Evolutionary conservation across 2,329 filamentous ascomycete genomes (phyloP).

Genomic region (Fusarium scirpi): DNA sequence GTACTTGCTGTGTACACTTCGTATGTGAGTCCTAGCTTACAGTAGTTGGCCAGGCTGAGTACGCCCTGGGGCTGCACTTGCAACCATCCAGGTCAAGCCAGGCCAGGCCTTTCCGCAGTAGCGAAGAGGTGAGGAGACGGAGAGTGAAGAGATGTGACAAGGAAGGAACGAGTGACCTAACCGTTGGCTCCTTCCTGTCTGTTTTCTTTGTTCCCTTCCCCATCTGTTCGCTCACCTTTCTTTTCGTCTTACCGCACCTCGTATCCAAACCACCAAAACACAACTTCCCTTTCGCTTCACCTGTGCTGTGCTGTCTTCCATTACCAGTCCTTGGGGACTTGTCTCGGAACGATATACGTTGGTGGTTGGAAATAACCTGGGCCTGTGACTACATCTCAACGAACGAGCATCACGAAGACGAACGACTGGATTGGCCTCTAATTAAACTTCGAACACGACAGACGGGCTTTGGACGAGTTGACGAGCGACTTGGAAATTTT

Average conservation of each 20-base stretch:
- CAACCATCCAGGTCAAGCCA: constrained; percentile 32
- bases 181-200: constrained; percentile 4
- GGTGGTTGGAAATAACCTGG: constrained; percentile 2
- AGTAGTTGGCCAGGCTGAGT: constrained; percentile 25
- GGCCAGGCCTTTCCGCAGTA: constrained; percentile 38
- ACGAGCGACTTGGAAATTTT: not conserved
- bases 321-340: constrained; percentile 25
- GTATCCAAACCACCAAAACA: constrained; percentile 2
- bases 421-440: constrained; percentile 5
- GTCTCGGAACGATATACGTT: constrained; percentile 9
- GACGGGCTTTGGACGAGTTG: not conserved
- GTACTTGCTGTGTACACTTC: constrained; percentile 24
- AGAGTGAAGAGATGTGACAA: constrained; percentile 28
- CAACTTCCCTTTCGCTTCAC: constrained; percentile 8
- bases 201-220: constrained; percentile 36
- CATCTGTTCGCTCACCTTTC: constrained; percentile 7
- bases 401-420: constrained; percentile 4
- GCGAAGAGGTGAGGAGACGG: constrained; percentile 2
- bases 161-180: constrained; percentile 2
- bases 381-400: not conserved
- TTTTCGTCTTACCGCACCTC: constrained; percentile 12
- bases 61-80: constrained; percentile 31
- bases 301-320: not conserved
- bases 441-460: not conserved
- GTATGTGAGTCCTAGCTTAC: constrained; percentile 24